phyloP scores from a whole-genome alignment of 345 rosid species.

The Barbarea vulgaris region DNA sequence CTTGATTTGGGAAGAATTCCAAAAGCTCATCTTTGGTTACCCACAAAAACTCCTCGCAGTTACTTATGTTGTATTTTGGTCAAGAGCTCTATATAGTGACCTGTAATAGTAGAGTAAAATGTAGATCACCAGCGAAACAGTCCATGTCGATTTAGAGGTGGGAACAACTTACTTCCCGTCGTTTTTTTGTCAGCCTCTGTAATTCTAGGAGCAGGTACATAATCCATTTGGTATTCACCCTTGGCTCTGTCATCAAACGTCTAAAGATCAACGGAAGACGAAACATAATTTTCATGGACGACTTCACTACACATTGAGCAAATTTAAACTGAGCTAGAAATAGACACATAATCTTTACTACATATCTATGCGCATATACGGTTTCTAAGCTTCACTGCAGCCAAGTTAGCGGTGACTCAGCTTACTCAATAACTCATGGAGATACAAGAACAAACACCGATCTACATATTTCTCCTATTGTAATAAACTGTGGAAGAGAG shows the following conservation, averaged over 20 bases:
- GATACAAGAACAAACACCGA: too few relatives aligned
- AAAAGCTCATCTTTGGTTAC: slow-evolving; percentile 88
- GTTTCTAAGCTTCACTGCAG: too few relatives aligned
- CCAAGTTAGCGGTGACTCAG: too few relatives aligned
- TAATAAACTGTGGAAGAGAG: too few relatives aligned
- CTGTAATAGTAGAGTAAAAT: too few relatives aligned
- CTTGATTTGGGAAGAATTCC: slow-evolving; percentile 80
- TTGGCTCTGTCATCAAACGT: slow-evolving; percentile 60
- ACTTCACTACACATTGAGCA: background rate
- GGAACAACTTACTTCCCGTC: slow-evolving; percentile 67
- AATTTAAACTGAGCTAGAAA: background rate
- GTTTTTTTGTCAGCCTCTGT: slow-evolving; percentile 89
- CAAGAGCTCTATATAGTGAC: too few relatives aligned
- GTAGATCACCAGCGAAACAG: too few relatives aligned
- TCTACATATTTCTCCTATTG: too few relatives aligned
- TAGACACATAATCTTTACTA: background rate
- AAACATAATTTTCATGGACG: background rate
- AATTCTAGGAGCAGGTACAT: slow-evolving; percentile 84
- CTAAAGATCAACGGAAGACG: slow-evolving; percentile 20
- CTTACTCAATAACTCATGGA: too few relatives aligned
- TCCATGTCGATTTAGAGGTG: too few relatives aligned
- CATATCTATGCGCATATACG: too few relatives aligned
- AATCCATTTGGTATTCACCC: slow-evolving; percentile 92
- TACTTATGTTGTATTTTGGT: slow-evolving; percentile 53
- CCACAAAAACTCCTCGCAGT: slow-evolving; percentile 83